These are phyloP conservation scores for Thymus mandschuricus DNA, from an alignment of 257 asterid species.

Conservation along the genomic window DNA sequence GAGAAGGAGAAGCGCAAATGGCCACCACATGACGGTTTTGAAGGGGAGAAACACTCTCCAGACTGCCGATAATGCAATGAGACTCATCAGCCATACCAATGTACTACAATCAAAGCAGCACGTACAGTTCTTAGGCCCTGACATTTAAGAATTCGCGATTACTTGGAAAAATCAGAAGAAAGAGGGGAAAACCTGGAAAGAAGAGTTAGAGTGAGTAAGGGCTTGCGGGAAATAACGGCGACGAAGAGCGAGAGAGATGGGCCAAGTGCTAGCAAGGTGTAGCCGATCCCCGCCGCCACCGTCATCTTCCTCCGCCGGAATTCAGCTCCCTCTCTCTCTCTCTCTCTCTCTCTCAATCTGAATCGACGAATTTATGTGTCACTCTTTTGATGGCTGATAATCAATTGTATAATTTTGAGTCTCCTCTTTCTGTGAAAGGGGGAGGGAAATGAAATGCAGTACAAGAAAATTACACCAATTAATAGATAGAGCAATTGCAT, in stretches of 20 bases:
- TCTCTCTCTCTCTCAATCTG: background rate
- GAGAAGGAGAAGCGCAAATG: conserved; percentile 57
- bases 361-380: background rate
- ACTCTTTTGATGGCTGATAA: background rate
- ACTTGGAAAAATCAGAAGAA: background rate
- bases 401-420: background rate
- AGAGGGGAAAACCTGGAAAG: conserved; percentile 67
- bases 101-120: conserved; percentile 50
- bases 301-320: conserved; percentile 58
- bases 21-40: conserved; percentile 62
- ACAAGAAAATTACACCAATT: too few relatives aligned
- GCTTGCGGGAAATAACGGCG: conserved; percentile 76
- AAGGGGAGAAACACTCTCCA: conserved; percentile 95
- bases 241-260: conserved; percentile 84
- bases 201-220: conserved; percentile 82
- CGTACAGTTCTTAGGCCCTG: background rate
- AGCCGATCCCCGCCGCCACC: conserved; percentile 88
- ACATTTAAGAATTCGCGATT: background rate
- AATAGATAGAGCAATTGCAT: too few relatives aligned
- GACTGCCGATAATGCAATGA: conserved; percentile 75
- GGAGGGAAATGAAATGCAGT: background rate
- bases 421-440: background rate
- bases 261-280: conserved; percentile 74
- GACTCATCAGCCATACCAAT: conserved; percentile 85
- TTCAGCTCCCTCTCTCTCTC: conserved; percentile 13